Evolutionary conservation across 2,329 filamentous ascomycete species (phyloP).

Genomic region (Neonectria sp.): DNA sequence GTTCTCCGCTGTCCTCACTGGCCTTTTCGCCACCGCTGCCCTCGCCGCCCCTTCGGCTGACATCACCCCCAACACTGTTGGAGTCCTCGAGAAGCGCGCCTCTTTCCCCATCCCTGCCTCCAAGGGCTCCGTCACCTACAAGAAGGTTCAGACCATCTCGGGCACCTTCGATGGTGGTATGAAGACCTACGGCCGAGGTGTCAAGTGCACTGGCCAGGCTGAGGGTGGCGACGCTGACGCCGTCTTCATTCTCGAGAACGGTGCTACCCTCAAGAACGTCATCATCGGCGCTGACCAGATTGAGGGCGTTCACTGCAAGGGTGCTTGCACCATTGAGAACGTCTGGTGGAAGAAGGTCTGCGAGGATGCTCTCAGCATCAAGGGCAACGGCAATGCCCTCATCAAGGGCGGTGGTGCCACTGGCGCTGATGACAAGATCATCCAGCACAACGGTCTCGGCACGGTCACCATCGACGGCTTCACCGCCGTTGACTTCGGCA

Average conservation of each 20-base stretch:
- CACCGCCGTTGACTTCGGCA: conserved; percentile 19
- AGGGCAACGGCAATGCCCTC: conserved; percentile 41
- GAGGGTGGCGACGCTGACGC: conserved; percentile 38
- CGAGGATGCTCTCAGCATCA: conserved; percentile 41
- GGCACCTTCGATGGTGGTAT: conserved; percentile 39
- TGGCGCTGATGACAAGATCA: conserved; percentile 14
- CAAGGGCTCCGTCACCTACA: conserved; percentile 47
- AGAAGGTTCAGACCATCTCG: conserved; percentile 31
- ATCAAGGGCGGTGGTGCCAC: conserved; percentile 28
- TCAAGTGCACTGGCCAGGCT: conserved; percentile 39
- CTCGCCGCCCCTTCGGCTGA: conserved; percentile 43
- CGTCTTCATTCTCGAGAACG: conserved; percentile 44
- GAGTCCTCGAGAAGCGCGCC: conserved; percentile 44
- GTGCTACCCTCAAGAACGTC: conserved; percentile 43
- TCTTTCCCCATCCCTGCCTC: conserved; percentile 44
- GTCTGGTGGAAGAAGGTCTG: conserved; percentile 46
- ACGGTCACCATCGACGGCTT: conserved; percentile 24
- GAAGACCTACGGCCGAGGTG: conserved; percentile 44
- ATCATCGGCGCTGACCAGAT: conserved; percentile 42
- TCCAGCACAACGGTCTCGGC: conserved; percentile 23
- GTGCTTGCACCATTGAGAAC: conserved; percentile 43
- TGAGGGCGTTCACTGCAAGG: conserved; percentile 44
- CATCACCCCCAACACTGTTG: conserved; percentile 45
- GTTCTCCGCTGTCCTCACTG: conserved; percentile 43
- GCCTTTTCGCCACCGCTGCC: conserved; percentile 39